phyloP scores from a whole-genome alignment of 1,139 yeast species.

The Pichia sp. region DNA sequence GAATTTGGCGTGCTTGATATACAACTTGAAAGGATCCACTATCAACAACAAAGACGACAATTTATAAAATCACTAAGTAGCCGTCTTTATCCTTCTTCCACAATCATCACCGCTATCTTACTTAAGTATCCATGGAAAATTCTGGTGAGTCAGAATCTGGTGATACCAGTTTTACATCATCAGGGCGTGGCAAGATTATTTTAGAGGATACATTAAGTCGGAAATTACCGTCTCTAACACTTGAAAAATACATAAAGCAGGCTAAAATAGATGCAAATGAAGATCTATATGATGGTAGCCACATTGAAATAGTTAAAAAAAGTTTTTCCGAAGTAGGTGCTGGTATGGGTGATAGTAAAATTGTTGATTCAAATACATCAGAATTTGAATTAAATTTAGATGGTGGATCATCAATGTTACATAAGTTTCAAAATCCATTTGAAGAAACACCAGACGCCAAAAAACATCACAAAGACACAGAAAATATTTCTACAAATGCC shows the following conservation, averaged over 20 bases:
- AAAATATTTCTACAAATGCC: neutral
- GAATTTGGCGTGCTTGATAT: no score
- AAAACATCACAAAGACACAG: conserved; percentile 6
- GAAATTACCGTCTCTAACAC: conserved; percentile 9
- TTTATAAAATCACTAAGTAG: no score
- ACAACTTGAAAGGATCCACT: no score
- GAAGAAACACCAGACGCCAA: conserved; percentile 19
- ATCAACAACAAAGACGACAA: no score
- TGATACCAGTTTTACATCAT: neutral
- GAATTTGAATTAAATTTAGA: conserved; percentile 7
- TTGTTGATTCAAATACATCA: neutral
- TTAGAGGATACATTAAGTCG: conserved; percentile 12
- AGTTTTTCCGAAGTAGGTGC: no score
- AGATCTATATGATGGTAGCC: no score
- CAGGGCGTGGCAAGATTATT: neutral
- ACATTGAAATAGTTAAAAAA: no score
- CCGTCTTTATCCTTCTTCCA: neutral
- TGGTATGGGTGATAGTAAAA: neutral
- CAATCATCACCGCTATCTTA: neutral
- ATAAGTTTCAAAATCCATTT: conserved; percentile 25
- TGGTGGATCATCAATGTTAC: conserved; percentile 22
- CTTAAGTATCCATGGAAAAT: neutral
- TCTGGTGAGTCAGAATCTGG: neutral
- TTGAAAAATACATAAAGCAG: conserved; percentile 6
- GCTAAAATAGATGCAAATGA: no score